Percentiles rank a stretch among this genome's conserved stretches.
Evolutionary conservation across 2,329 filamentous ascomycete genomes (phyloP).

Genomic region (Pyrenophora seminiperda): DNA sequence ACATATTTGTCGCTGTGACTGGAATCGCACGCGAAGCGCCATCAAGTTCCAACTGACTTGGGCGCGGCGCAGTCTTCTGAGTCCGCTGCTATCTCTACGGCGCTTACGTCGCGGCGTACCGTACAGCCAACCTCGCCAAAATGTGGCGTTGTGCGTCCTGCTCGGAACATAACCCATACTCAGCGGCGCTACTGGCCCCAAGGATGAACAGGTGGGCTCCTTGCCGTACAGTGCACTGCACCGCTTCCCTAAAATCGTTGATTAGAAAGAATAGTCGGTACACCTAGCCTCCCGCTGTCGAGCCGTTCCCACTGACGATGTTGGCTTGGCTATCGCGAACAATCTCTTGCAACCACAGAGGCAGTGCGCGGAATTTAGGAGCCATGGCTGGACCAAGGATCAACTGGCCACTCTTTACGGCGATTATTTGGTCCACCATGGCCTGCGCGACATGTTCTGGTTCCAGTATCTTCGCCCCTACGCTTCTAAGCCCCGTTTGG

Average conservation of each 20-base stretch:
- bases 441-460: slow-evolving; percentile 50
- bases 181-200: slow-evolving; percentile 4
- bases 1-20: slow-evolving; percentile 7
- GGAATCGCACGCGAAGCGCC: slow-evolving; percentile 1
- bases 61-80: slow-evolving; percentile 6
- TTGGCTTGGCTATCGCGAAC: slow-evolving; percentile 39
- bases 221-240: slow-evolving; percentile 1
- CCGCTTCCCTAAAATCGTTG: neutral
- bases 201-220: slow-evolving; percentile 3
- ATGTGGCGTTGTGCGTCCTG: slow-evolving; percentile 4
- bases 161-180: slow-evolving; percentile 4
- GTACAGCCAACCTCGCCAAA: neutral
- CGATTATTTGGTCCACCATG: slow-evolving; percentile 53
- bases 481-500: slow-evolving; percentile 38
- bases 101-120: neutral
- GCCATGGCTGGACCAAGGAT: slow-evolving; percentile 42
- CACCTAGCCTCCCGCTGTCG: slow-evolving; percentile 27
- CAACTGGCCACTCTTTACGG: slow-evolving; percentile 49
- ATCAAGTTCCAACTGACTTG: slow-evolving; percentile 2
- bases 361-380: slow-evolving; percentile 36
- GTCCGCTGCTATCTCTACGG: neutral
- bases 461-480: slow-evolving; percentile 44
- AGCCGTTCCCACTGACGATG: slow-evolving; percentile 34
- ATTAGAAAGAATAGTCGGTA: slow-evolving; percentile 10
- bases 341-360: slow-evolving; percentile 43